These are phyloP conservation scores for Sclerotinia trifoliorum DNA, from an alignment of 2,329 filamentous ascomycete species.

Conservation along the genomic window DNA sequence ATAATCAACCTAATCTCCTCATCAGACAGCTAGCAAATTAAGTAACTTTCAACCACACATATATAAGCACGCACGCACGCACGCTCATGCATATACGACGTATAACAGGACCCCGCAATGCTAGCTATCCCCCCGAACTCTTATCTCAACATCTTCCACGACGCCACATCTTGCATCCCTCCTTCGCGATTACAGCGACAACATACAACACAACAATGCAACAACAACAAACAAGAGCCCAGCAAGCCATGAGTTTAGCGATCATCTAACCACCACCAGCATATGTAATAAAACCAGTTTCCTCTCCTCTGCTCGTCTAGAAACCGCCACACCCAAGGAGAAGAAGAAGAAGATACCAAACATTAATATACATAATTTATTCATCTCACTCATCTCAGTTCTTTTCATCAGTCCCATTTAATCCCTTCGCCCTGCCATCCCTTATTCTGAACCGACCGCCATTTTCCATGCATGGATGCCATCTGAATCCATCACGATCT, in stretches of 20 bases:
- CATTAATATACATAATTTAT: conserved; percentile 16
- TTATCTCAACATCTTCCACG: too few relatives aligned
- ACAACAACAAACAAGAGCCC: neutral
- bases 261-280: neutral
- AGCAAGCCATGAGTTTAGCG: neutral
- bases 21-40: neutral
- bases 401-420: conserved; percentile 15
- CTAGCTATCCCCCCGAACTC: too few relatives aligned
- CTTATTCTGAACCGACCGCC: neutral
- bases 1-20: neutral
- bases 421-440: conserved; percentile 7
- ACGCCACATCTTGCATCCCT: too few relatives aligned
- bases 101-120: neutral
- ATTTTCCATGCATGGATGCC: neutral
- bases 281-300: neutral
- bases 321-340: neutral
- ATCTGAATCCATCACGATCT: too few relatives aligned
- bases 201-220: neutral
- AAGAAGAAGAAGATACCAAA: neutral
- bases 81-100: neutral
- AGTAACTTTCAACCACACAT: too few relatives aligned
- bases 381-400: conserved; percentile 12
- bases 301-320: neutral
- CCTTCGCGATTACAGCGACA: too few relatives aligned
- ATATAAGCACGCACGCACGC: too few relatives aligned